A percentile compares a stretch with the other conserved stretches of the same genome.
Conservation (phyloP, 129 eudicot species). For the Dittrichia graveolens region DNA sequence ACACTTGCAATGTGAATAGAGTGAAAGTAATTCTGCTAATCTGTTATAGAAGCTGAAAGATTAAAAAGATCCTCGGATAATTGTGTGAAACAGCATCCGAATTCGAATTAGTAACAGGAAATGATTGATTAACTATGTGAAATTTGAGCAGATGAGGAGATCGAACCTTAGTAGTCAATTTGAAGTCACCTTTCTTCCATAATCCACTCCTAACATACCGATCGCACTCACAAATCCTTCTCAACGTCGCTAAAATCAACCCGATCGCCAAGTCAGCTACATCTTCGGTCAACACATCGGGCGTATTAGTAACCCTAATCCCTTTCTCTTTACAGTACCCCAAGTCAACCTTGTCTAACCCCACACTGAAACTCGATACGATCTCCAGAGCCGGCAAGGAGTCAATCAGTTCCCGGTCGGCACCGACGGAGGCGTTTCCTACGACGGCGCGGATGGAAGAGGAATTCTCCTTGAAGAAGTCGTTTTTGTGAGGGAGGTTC, state of each 20-base stretch:
- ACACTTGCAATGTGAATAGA: not conserved
- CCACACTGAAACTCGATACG: slow-evolving; percentile 60
- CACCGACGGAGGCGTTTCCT: slow-evolving; percentile 46
- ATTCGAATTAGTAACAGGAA: not conserved
- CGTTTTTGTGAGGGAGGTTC: slow-evolving; percentile 39
- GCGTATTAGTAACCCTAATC: slow-evolving; percentile 67
- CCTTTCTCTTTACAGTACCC: slow-evolving; percentile 64
- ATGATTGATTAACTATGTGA: not conserved
- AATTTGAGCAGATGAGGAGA: not conserved
- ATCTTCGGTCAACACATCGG: slow-evolving; percentile 68
- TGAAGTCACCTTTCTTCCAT: slow-evolving; percentile 63
- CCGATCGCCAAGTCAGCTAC: slow-evolving; percentile 71
- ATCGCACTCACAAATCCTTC: slow-evolving; percentile 61
- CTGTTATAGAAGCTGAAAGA: not conserved
- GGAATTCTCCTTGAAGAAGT: slow-evolving; percentile 42
- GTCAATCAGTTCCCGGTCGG: slow-evolving; percentile 55
- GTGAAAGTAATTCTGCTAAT: not conserved
- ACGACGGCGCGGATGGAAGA: slow-evolving; percentile 55
- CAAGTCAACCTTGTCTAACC: slow-evolving; percentile 65
- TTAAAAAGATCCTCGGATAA: not conserved
- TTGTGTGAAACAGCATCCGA: not conserved
- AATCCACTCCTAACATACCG: slow-evolving; percentile 57
- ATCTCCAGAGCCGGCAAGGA: slow-evolving; percentile 58
- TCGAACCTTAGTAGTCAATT: slow-evolving; percentile 64
- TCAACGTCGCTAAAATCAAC: slow-evolving; percentile 56